A percentile compares a stretch with the other conserved stretches of the same genome.
These are phyloP conservation scores for Lepiota subincarnata DNA, from an alignment of 768 basidiomycete species.

Conservation along the genomic window DNA sequence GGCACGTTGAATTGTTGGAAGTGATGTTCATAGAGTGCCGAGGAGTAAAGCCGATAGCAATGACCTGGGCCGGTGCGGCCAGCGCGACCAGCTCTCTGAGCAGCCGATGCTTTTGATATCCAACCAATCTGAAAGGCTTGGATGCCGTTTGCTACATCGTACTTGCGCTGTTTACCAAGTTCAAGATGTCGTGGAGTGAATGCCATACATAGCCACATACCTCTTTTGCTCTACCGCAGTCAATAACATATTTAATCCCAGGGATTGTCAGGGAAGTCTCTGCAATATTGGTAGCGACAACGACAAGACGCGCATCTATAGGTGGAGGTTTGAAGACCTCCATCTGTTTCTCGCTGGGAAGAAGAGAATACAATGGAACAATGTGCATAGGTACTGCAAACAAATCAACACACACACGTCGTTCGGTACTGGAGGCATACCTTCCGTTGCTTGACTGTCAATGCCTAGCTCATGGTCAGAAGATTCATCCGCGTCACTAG, in stretches of 20 bases:
- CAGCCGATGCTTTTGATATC: constrained; percentile 93
- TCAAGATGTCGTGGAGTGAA: not conserved
- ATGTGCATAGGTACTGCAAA: constrained; percentile 85
- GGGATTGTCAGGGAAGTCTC: constrained; percentile 98
- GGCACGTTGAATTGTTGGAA: constrained; percentile 85
- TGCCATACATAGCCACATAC: constrained; percentile 30
- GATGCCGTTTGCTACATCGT: constrained; percentile 76
- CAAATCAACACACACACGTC: constrained; percentile 8
- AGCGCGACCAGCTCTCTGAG: constrained; percentile 93
- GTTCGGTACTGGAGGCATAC: constrained; percentile 31
- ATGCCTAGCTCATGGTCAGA: constrained; percentile 54
- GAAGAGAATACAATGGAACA: constrained; percentile 88
- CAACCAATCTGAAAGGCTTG: constrained; percentile 91
- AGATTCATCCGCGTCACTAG: constrained; percentile 65
- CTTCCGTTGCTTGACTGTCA: constrained; percentile 60
- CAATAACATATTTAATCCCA: constrained; percentile 96
- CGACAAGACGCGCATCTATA: constrained; percentile 75
- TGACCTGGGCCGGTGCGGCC: constrained; percentile 98
- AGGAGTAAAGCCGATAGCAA: constrained; percentile 96
- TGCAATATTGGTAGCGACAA: constrained; percentile 94
- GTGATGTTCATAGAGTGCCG: constrained; percentile 89
- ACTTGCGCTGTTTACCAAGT: constrained; percentile 58
- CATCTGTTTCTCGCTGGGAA: constrained; percentile 94
- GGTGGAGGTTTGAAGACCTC: constrained; percentile 87
- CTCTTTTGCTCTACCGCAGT: constrained; percentile 94